These are phyloP conservation scores for Priceomyces medius DNA, from an alignment of 805 yeast species.

Conservation along the genomic window DNA sequence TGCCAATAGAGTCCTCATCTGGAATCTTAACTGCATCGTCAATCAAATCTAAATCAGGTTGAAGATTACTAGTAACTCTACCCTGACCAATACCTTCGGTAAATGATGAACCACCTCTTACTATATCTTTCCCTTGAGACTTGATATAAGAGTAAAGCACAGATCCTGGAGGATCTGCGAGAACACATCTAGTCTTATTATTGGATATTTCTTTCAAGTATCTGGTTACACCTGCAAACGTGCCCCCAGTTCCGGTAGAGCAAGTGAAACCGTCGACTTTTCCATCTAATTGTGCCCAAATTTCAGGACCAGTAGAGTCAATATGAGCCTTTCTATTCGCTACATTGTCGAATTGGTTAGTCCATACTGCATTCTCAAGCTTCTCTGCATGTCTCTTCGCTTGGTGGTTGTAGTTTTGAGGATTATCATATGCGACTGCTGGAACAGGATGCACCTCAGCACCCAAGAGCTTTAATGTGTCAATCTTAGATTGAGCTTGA, in stretches of 20 bases:
- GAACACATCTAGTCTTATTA: slow-evolving; percentile 59
- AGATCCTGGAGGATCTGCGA: slow-evolving; percentile 95
- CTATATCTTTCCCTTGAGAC: slow-evolving; percentile 64
- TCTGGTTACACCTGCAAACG: slow-evolving; percentile 82
- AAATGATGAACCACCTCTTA: slow-evolving; percentile 78
- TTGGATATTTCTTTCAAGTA: slow-evolving; percentile 68
- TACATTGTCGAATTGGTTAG: slow-evolving; percentile 86
- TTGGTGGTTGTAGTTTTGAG: slow-evolving; percentile 82
- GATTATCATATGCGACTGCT: slow-evolving; percentile 78
- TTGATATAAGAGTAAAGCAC: slow-evolving; percentile 77
- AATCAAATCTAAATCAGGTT: slow-evolving; percentile 64
- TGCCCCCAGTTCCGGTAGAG: slow-evolving; percentile 92
- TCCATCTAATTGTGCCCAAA: slow-evolving; percentile 81
- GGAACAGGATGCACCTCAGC: slow-evolving; percentile 90
- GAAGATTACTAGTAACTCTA: slow-evolving; percentile 79
- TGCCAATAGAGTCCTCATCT: slow-evolving; percentile 76
- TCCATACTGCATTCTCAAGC: slow-evolving; percentile 82
- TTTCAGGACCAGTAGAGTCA: slow-evolving; percentile 92
- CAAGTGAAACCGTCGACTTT: slow-evolving; percentile 83
- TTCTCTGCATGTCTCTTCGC: slow-evolving; percentile 81
- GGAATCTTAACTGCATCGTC: slow-evolving; percentile 81
- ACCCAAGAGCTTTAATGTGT: slow-evolving; percentile 70
- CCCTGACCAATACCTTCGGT: slow-evolving; percentile 98
- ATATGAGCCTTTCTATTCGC: slow-evolving; percentile 88
- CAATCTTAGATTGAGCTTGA: slow-evolving; percentile 77